Evolutionary conservation across 2,329 filamentous ascomycete genomes (phyloP), one percentile per base, ranked within the genome.

Genomic region (Ambrosiella cleistominuta): DNA sequence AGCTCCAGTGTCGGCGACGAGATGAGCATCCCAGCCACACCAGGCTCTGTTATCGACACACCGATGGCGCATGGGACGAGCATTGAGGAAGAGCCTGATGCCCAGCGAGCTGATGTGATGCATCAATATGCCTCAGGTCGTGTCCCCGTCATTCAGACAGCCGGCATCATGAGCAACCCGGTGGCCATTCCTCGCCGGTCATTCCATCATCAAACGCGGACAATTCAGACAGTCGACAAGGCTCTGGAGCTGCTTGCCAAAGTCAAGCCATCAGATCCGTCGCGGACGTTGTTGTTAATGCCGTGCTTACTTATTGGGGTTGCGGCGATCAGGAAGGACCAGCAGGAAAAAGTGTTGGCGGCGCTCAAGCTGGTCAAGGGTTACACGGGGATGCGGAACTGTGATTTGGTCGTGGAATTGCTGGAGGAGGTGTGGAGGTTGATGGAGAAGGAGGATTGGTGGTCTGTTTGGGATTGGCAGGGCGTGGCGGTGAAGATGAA

Each of bases 401-500:
- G 77, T 36, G 76, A 81, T 62, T 71, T 74, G 11, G 75, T 76
- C 2, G 62, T 70, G 13, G 70, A 78, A 60, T 66, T 83, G 1
- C 71, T 83, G 11, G 75, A 80, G 62, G 74, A 77, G 63, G 70
- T 83, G 2, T 83, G 80, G 80, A 67, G 70, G 19, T 70, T 78
- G 19, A 82, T 83, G 78, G 77, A 76, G 35, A 66, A 67, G 8
- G 77, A 75, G 17, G 76, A 82, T 54, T 82, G 78, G 75, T 63
- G 71, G 35, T 71, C 72, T 15, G 78, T 77, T 7, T 84, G 81
- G 81, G 81, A 84, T 65, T 83, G 80, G 80, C 79, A 82, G 61
- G 70, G 70, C 2, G 72, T 82, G 36, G 79, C 79, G 1, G 68
- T 71, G 57, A 64, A 69, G 7, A 73, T 81, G 67, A 72, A 70